These are phyloP conservation scores for Samsoniella hepiali DNA, from an alignment of 2,329 filamentous ascomycete genomes.

Conservation along the genomic window DNA sequence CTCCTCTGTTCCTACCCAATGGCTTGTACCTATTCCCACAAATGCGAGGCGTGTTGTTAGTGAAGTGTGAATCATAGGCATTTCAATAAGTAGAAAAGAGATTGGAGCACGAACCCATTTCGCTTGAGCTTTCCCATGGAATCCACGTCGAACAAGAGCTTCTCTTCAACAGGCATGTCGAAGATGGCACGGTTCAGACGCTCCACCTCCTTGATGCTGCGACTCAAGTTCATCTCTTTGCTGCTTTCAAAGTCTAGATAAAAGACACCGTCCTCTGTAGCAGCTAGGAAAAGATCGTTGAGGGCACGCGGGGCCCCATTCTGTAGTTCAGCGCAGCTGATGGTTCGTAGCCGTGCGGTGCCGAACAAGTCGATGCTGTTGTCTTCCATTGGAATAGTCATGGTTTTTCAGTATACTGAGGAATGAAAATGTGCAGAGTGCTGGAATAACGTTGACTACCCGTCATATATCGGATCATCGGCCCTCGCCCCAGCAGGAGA, in stretches of 20 bases:
- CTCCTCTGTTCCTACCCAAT: slow-evolving; percentile 5
- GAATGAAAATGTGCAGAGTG: neutral
- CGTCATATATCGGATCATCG: neutral
- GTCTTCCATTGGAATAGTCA: neutral
- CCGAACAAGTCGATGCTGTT: neutral
- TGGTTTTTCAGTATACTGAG: neutral
- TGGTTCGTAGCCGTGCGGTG: neutral
- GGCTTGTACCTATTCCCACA: neutral
- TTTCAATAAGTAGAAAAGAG: neutral
- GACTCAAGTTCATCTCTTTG: neutral
- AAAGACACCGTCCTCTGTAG: slow-evolving; percentile 3
- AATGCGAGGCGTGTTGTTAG: neutral
- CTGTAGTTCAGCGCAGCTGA: slow-evolving; percentile 3
- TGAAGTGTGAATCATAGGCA: neutral
- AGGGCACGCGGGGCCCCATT: neutral
- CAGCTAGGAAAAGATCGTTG: neutral
- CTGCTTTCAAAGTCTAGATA: neutral
- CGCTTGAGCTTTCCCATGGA: neutral
- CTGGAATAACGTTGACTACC: neutral
- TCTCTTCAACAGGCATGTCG: slow-evolving; percentile 1
- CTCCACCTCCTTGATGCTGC: neutral
- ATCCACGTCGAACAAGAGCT: slow-evolving; percentile 3
- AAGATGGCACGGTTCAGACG: neutral
- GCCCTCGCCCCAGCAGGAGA: neutral
- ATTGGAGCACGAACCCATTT: neutral